Evolutionary conservation across 345 rosid genomes (phyloP).

Genomic region (Ceriops zippeliana): DNA sequence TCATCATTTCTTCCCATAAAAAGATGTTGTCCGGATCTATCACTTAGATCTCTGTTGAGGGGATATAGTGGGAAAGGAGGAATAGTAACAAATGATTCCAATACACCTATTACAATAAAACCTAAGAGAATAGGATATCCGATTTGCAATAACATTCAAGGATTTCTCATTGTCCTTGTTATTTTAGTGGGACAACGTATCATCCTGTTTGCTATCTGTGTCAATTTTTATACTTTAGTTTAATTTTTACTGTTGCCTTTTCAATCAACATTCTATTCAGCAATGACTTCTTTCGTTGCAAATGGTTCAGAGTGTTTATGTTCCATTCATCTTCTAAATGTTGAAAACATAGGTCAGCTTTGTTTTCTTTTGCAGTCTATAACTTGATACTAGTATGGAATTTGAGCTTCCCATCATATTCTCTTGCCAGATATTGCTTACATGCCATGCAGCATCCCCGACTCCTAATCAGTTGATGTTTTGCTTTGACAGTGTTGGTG

Average conservation of each 20-base stretch:
- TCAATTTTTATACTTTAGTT: neutral
- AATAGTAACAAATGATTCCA: too few species aligned
- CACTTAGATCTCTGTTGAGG: neutral
- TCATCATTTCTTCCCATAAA: neutral
- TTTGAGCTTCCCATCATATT: neutral
- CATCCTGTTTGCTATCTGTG: neutral
- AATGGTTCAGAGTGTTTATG: too few species aligned
- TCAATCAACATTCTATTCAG: too few species aligned
- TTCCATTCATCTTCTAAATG: neutral
- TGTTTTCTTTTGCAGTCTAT: neutral
- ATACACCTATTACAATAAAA: too few species aligned
- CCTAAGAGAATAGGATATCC: too few species aligned
- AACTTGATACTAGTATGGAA: neutral
- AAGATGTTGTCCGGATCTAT: neutral
- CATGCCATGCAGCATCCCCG: neutral
- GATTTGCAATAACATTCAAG: too few species aligned
- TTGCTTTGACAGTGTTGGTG: slow-evolving; percentile 66
- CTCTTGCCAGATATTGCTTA: neutral
- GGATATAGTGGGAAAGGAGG: too few species aligned
- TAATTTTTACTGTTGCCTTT: too few species aligned
- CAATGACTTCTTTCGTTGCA: too few species aligned
- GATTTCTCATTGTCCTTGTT: neutral
- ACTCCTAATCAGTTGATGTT: slow-evolving; percentile 13
- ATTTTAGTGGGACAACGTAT: neutral
- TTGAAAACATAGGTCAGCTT: slow-evolving; percentile 3